phyloP scores from a whole-genome alignment of 805 yeast species.

The Brettanomyces nanus region DNA sequence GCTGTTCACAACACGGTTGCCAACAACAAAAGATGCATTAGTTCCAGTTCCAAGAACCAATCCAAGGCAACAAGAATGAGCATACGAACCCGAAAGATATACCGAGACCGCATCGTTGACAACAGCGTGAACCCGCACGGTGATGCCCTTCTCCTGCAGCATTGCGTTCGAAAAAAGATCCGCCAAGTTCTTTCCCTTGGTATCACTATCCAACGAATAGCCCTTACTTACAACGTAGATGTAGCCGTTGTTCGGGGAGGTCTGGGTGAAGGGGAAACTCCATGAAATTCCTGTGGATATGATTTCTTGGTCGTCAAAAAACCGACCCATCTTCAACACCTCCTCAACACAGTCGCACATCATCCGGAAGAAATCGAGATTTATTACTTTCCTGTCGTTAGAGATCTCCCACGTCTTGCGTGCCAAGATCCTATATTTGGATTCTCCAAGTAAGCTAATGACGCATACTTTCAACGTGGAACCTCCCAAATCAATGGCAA shows the following conservation, averaged over 20 bases:
- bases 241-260: slow-evolving; percentile 33
- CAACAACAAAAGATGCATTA: slow-evolving; percentile 40
- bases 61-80: slow-evolving; percentile 35
- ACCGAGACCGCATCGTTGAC: slow-evolving; percentile 62
- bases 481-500: slow-evolving; percentile 48
- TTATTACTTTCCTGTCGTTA: slow-evolving; percentile 32
- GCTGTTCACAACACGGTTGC: slow-evolving; percentile 27
- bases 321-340: slow-evolving; percentile 14
- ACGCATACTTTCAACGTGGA: slow-evolving; percentile 37
- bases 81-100: slow-evolving; percentile 40
- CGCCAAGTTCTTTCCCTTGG: slow-evolving; percentile 34
- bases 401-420: slow-evolving; percentile 10
- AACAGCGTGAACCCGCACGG: slow-evolving; percentile 34
- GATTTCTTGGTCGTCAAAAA: slow-evolving; percentile 6
- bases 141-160: slow-evolving; percentile 21
- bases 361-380: slow-evolving; percentile 33
- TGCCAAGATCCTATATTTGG: slow-evolving; percentile 9
- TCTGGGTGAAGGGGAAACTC: slow-evolving; percentile 46
- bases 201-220: slow-evolving; percentile 35
- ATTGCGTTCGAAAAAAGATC: slow-evolving; percentile 29
- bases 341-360: slow-evolving; percentile 30
- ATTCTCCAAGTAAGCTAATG: slow-evolving; percentile 8
- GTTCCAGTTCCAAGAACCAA: slow-evolving; percentile 65
- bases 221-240: slow-evolving; percentile 57
- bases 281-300: slow-evolving; percentile 43